Evolutionary conservation across 371 early-diverging fungal genomes (phyloP).

Genomic region (Rhizopus sp.): DNA sequence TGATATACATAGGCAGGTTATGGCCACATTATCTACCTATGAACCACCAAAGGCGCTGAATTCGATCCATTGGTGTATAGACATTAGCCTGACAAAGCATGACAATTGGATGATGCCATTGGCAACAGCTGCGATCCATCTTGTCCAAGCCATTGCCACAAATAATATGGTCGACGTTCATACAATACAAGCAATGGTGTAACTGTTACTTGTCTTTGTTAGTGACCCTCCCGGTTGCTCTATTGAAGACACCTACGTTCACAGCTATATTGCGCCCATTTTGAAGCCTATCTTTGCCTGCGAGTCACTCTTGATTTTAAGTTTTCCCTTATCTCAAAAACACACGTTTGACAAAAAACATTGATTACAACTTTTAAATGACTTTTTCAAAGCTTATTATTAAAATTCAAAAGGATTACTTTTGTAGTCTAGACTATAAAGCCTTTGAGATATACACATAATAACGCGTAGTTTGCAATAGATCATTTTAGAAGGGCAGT

Average conservation of each 20-base stretch:
- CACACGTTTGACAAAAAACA: too few species aligned
- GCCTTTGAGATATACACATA: too few species aligned
- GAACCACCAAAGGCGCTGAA: not conserved
- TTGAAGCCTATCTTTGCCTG: not conserved
- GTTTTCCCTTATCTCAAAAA: too few species aligned
- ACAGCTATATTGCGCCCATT: not conserved
- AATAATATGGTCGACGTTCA: constrained; percentile 1
- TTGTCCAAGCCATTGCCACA: not conserved
- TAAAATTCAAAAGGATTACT: too few species aligned
- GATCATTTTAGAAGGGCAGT: too few species aligned
- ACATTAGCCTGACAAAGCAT: not conserved
- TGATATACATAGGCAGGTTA: too few species aligned
- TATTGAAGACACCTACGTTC: constrained; percentile 3
- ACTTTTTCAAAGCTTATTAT: too few species aligned
- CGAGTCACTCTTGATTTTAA: constrained; percentile 2
- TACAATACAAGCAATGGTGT: not conserved
- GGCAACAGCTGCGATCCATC: not conserved
- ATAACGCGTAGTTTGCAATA: too few species aligned
- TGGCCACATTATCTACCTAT: too few species aligned
- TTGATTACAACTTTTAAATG: too few species aligned
- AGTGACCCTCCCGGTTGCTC: not conserved
- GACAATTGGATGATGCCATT: not conserved
- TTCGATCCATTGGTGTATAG: constrained; percentile 1
- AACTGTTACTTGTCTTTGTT: not conserved
- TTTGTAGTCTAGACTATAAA: too few species aligned